A percentile compares a stretch with the other conserved stretches of the same genome.
Conservation (phyloP, 148 eudicot genomes). For the Dianthus caryophyllus region DNA sequence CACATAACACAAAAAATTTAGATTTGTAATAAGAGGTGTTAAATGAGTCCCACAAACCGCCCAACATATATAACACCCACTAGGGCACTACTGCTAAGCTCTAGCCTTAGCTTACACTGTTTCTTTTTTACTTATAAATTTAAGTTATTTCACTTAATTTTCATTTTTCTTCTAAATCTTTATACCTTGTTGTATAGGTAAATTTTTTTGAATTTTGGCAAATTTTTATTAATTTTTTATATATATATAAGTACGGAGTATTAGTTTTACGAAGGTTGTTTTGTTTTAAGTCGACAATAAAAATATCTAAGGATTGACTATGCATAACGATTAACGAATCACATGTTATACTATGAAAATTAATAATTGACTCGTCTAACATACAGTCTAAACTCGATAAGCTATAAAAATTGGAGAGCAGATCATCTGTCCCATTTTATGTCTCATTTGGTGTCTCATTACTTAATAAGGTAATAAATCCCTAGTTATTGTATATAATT, state of each 20-base stretch:
- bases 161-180: not conserved
- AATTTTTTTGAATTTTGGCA: not conserved
- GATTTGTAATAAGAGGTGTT: not conserved
- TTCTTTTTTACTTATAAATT: constrained; percentile 16
- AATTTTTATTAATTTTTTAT: too few relatives aligned
- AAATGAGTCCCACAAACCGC: constrained; percentile 66
- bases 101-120: constrained; percentile 46
- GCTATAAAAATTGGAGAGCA: too few relatives aligned
- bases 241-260: too few relatives aligned
- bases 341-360: too few relatives aligned
- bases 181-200: not conserved
- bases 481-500: too few relatives aligned
- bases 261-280: not conserved
- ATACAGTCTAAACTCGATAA: too few relatives aligned
- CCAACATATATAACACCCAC: constrained; percentile 34
- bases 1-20: not conserved
- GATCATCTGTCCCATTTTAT: too few relatives aligned
- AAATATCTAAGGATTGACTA: not conserved
- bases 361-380: too few relatives aligned
- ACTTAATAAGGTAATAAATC: too few relatives aligned
- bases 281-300: not conserved
- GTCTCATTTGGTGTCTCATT: too few relatives aligned
- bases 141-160: constrained; percentile 8
- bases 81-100: constrained; percentile 33
- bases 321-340: too few relatives aligned